These are phyloP conservation scores for Plectosphaerella plurivora DNA, from an alignment of 2,329 filamentous ascomycete genomes.

Conservation along the genomic window DNA sequence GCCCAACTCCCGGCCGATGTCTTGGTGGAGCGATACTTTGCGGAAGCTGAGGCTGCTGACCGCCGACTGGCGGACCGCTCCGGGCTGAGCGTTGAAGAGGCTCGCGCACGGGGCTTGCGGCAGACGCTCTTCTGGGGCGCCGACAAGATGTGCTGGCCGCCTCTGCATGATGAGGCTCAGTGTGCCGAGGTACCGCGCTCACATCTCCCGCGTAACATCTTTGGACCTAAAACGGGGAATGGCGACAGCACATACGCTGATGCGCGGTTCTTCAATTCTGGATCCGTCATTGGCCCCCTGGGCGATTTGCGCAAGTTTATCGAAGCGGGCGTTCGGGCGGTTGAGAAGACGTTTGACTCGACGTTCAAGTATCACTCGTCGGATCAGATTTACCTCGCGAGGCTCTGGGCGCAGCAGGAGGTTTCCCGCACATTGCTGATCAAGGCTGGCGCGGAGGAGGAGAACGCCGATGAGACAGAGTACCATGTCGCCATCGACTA, in stretches of 20 bases:
- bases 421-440: conserved; percentile 9
- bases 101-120: conserved; percentile 8
- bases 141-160: conserved; percentile 14
- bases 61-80: conserved; percentile 14
- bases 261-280: conserved; percentile 15
- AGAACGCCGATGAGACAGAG: conserved; percentile 5
- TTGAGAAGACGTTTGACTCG: conserved; percentile 5
- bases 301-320: conserved; percentile 15
- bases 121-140: conserved; percentile 18
- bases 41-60: conserved; percentile 8
- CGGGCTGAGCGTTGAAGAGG: conserved; percentile 12
- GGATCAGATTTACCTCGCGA: conserved; percentile 16
- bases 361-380: conserved; percentile 10
- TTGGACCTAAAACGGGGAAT: conserved; percentile 11
- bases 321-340: conserved; percentile 8
- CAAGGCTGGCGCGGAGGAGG: too few species aligned
- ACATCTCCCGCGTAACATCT: conserved; percentile 10
- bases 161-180: conserved; percentile 7
- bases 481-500: background rate
- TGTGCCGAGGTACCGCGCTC: conserved; percentile 16
- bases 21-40: conserved; percentile 17
- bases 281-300: conserved; percentile 15
- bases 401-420: conserved; percentile 16
- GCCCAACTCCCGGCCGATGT: conserved; percentile 16
- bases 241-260: conserved; percentile 9